Conservation (phyloP, 352 stramenopile genomes). For the Phytophthora macrochlamydospora region DNA sequence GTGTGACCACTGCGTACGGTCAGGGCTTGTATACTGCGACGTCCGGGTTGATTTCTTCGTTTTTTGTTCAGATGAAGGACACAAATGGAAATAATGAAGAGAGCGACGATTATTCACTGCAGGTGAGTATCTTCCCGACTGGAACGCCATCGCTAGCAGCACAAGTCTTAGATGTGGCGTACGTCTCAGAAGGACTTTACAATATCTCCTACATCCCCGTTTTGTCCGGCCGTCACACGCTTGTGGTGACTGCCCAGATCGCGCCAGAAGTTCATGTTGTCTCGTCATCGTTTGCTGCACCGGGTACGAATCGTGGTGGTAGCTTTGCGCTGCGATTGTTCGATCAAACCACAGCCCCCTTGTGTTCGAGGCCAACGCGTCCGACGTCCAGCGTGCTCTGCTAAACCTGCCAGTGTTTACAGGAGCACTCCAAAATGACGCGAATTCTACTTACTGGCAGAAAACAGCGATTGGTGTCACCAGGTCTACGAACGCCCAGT, state of each 20-base stretch:
- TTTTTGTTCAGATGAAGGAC: constrained; percentile 84
- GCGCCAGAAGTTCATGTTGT: constrained; percentile 85
- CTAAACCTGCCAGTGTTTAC: constrained; percentile 59
- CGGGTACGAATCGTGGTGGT: constrained; percentile 64
- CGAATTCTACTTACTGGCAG: not conserved
- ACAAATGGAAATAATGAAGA: constrained; percentile 84
- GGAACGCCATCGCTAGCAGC: constrained; percentile 34
- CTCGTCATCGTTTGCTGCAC: constrained; percentile 69
- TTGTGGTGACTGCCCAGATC: constrained; percentile 84
- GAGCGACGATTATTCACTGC: constrained; percentile 29
- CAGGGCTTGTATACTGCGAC: constrained; percentile 61
- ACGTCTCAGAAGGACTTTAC: constrained; percentile 81
- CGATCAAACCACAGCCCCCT: constrained; percentile 67
- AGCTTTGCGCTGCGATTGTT: constrained; percentile 83
- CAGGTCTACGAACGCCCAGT: constrained; percentile 47
- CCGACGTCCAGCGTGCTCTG: constrained; percentile 68
- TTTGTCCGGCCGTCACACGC: constrained; percentile 85
- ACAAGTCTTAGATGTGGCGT: constrained; percentile 48
- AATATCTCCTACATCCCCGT: constrained; percentile 86
- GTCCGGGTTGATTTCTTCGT: constrained; percentile 54
- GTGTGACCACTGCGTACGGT: constrained; percentile 72
- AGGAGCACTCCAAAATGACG: constrained; percentile 6
- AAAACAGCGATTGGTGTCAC: constrained; percentile 55
- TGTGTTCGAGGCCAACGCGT: constrained; percentile 81
- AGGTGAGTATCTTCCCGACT: constrained; percentile 60